phyloP scores from a whole-genome alignment of 306 rosid species.

The Medicago truncatula region MtrunA17r5.0-ANR NC_053042.1:53294501-53295000 shows the following conservation, averaged over 20 bases:
- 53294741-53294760: conserved; percentile 75
- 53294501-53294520: background rate
- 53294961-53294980: background rate
- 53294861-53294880: conserved; percentile 86
- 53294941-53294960: conserved; percentile 52
- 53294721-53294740: conserved; percentile 51
- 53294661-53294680: background rate
- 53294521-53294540: background rate
- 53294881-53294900: conserved; percentile 86
- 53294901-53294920: conserved; percentile 70
- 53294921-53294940: conserved; percentile 72
- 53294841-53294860: conserved; percentile 65
- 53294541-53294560: background rate
- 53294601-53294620: background rate
- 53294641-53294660: background rate
- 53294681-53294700: background rate
- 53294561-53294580: background rate
- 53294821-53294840: conserved; percentile 70
- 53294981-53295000: background rate
- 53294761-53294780: conserved; percentile 62
- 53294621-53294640: background rate
- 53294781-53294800: conserved; percentile 87
- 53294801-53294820: conserved; percentile 88
- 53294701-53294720: background rate
- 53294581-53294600: background rate